phyloP scores from a whole-genome alignment of 805 yeast genomes.

The Barnettozyma siamensis region DNA sequence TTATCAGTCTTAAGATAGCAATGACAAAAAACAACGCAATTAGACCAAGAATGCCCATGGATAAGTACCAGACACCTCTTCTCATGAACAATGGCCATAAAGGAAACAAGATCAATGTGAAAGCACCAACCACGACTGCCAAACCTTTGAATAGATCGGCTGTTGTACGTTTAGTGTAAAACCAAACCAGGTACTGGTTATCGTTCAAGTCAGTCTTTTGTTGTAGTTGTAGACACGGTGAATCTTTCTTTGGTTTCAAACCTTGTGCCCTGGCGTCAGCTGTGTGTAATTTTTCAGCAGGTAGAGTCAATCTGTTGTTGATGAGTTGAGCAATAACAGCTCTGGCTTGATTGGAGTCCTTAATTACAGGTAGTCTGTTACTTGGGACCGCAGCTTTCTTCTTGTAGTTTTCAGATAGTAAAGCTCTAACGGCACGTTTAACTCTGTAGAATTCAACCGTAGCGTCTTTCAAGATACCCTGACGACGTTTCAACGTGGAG shows the following conservation, averaged over 20 bases:
- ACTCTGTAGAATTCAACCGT: constrained; percentile 79
- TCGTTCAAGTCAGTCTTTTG: constrained; percentile 55
- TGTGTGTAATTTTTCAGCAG: constrained; percentile 69
- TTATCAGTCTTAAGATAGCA: constrained; percentile 72
- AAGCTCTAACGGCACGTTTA: constrained; percentile 77
- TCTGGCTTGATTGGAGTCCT: constrained; percentile 49
- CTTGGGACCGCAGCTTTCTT: constrained; percentile 43
- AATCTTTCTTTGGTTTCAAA: constrained; percentile 54
- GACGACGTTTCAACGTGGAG: constrained; percentile 67
- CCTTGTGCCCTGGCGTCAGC: constrained; percentile 57
- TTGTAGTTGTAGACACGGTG: constrained; percentile 53
- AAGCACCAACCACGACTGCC: constrained; percentile 50
- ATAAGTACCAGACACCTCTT: constrained; percentile 83
- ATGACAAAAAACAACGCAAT: constrained; percentile 68
- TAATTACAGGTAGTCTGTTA: constrained; percentile 42
- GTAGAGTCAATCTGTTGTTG: constrained; percentile 65
- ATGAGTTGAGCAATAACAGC: constrained; percentile 63
- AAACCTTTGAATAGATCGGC: constrained; percentile 35
- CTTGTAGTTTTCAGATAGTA: constrained; percentile 66
- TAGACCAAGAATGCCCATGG: constrained; percentile 69
- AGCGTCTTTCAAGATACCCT: constrained; percentile 67
- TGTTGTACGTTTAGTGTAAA: constrained; percentile 58
- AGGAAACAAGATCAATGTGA: constrained; percentile 77
- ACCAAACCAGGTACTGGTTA: constrained; percentile 80
- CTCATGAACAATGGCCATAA: constrained; percentile 93